A percentile compares a stretch with the other conserved stretches of the same genome.
phyloP scores from a whole-genome alignment of 768 basidiomycete genomes.

The Guyanaporus albipodus region DNA sequence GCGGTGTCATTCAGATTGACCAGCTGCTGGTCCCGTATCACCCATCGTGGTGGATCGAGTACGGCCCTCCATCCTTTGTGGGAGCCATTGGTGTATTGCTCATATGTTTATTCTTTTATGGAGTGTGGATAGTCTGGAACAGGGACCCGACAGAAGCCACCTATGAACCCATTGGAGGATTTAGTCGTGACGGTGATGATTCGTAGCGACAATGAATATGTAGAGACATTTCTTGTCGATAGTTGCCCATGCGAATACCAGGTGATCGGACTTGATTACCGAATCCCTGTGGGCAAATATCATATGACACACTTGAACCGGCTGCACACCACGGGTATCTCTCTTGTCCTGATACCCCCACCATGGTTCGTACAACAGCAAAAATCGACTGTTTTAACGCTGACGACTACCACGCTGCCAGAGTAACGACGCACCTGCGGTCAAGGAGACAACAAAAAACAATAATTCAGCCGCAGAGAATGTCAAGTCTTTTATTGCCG shows the following conservation, averaged over 20 bases:
- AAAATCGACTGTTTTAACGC: not conserved
- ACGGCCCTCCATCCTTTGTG: conserved; percentile 64
- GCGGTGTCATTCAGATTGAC: conserved; percentile 89
- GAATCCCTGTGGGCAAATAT: conserved; percentile 23
- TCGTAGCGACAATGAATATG: conserved; percentile 17
- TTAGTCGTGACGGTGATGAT: conserved; percentile 51
- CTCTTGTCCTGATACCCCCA: conserved; percentile 13
- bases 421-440: conserved; percentile 24
- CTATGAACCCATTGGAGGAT: conserved; percentile 87
- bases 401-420: conserved; percentile 14
- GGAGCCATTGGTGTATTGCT: conserved; percentile 53
- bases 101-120: conserved; percentile 70
- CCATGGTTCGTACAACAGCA: conserved; percentile 23
- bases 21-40: conserved; percentile 78
- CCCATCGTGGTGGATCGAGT: conserved; percentile 81
- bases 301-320: no score
- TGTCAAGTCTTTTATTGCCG: conserved; percentile 85
- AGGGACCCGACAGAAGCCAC: conserved; percentile 78
- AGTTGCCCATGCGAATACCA: conserved; percentile 6
- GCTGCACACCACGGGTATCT: no score
- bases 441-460: conserved; percentile 21
- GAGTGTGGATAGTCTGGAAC: conserved; percentile 67
- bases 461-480: conserved; percentile 36
- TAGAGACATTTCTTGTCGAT: conserved; percentile 20
- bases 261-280: not conserved